Conservation (phyloP, 2,329 filamentous ascomycete genomes). For the Pseudonectria buxi region DNA sequence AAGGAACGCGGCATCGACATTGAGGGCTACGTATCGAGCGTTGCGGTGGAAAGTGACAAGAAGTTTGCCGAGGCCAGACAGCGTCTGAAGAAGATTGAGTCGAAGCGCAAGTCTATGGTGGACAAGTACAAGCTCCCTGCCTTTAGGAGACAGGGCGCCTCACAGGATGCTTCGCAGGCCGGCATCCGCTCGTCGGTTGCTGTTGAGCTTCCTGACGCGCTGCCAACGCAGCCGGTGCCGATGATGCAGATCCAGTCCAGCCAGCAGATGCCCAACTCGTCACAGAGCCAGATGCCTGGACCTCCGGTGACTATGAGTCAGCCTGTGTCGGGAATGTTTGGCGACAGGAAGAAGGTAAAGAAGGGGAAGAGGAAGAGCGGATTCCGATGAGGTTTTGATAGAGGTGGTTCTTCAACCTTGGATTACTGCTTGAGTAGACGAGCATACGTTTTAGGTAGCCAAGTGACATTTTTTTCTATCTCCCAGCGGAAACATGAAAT, state of each 20-base stretch:
- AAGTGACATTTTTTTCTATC: no score
- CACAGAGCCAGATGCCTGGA: constrained; percentile 26
- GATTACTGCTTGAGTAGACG: no score
- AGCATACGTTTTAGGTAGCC: no score
- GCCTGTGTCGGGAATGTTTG: constrained; percentile 39
- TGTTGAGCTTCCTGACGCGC: constrained; percentile 4
- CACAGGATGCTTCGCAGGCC: constrained; percentile 9
- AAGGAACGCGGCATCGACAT: constrained; percentile 28
- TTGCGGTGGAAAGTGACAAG: constrained; percentile 29
- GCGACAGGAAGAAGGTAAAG: constrained; percentile 36
- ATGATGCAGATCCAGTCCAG: constrained; percentile 29
- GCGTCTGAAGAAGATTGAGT: constrained; percentile 27
- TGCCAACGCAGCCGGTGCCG: constrained; percentile 11
- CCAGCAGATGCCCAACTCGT: constrained; percentile 27
- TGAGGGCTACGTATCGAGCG: constrained; percentile 32
- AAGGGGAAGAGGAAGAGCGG: constrained; percentile 38
- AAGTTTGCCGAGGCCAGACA: constrained; percentile 29
- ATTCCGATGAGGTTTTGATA: constrained; percentile 26
- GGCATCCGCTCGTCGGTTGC: constrained; percentile 8
- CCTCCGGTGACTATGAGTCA: constrained; percentile 39
- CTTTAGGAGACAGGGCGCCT: constrained; percentile 20
- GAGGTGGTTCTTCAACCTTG: neutral
- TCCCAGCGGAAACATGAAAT: no score
- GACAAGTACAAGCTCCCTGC: constrained; percentile 29
- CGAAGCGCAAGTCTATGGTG: constrained; percentile 25